phyloP scores from a whole-genome alignment of 169 alveolate species.

The Cryptosporidium viatorum region DNA sequence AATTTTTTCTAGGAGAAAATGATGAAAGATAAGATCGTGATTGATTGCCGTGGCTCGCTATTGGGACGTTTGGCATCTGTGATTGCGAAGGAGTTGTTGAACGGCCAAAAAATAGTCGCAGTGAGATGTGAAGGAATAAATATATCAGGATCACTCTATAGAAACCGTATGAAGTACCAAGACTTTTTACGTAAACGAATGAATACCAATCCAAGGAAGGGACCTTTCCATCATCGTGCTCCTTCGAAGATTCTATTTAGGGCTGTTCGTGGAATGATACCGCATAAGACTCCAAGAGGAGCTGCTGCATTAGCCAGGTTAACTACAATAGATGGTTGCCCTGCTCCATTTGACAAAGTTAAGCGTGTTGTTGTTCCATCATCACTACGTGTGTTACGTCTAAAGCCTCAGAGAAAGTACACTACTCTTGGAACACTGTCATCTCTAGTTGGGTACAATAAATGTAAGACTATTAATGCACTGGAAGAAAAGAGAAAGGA shows the following conservation, averaged over 20 bases:
- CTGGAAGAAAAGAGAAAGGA: slow-evolving; percentile 93
- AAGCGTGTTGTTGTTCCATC: slow-evolving; percentile 93
- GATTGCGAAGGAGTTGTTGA: slow-evolving; percentile 97
- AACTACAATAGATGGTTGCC: slow-evolving; percentile 95
- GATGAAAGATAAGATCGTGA: slow-evolving; percentile 90
- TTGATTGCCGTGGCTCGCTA: slow-evolving; percentile 98
- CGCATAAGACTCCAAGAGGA: slow-evolving; percentile 98
- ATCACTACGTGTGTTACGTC: slow-evolving; percentile 91
- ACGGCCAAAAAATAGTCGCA: slow-evolving; percentile 96
- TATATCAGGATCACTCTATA: slow-evolving; percentile 95
- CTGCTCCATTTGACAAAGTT: slow-evolving; percentile 93
- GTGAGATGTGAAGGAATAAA: slow-evolving; percentile 97
- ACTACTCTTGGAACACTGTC: slow-evolving; percentile 92
- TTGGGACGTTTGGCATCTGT: slow-evolving; percentile 98
- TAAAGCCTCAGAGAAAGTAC: slow-evolving; percentile 87
- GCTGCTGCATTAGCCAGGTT: slow-evolving; percentile 95
- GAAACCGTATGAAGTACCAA: slow-evolving; percentile 94
- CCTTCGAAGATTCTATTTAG: slow-evolving; percentile 98
- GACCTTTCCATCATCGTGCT: slow-evolving; percentile 96
- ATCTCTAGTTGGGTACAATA: slow-evolving; percentile 93
- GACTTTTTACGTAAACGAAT: slow-evolving; percentile 94
- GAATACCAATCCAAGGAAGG: slow-evolving; percentile 96
- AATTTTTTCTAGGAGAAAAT: slow-evolving; percentile 55
- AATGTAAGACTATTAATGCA: slow-evolving; percentile 86
- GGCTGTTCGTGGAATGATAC: slow-evolving; percentile 98